Conservation (phyloP, 306 rosid species). For the Vicia faba region DNA sequence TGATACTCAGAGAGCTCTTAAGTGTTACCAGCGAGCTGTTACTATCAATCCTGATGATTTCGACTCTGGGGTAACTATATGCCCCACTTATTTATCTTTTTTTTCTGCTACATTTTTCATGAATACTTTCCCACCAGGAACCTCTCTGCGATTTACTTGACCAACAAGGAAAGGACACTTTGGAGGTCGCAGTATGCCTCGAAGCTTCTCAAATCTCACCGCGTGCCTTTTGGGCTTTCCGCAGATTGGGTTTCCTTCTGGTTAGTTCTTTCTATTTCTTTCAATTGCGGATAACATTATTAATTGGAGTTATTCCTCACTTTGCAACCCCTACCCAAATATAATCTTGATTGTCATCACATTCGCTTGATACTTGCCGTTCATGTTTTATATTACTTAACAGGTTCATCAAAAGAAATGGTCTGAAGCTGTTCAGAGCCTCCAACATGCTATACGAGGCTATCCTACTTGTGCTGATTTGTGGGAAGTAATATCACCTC, state of each 20-base stretch:
- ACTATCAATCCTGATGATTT: conserved; percentile 67
- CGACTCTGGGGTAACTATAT: conserved; percentile 54
- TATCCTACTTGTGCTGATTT: conserved; percentile 72
- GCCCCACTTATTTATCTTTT: background rate
- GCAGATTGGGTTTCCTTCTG: conserved; percentile 86
- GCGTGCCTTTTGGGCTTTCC: conserved; percentile 89
- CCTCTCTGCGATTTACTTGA: conserved; percentile 77
- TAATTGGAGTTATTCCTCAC: no score
- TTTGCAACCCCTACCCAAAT: no score
- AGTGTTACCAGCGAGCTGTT: conserved; percentile 85
- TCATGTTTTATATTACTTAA: conserved; percentile 23
- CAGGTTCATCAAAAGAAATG: conserved; percentile 68
- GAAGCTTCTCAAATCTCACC: conserved; percentile 78
- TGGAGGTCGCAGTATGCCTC: conserved; percentile 70
- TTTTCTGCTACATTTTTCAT: background rate
- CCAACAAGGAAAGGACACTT: conserved; percentile 61
- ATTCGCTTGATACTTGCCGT: no score
- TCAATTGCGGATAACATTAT: no score
- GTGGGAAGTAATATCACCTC: conserved; percentile 72
- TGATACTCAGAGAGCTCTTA: conserved; percentile 65
- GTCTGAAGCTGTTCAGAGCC: conserved; percentile 81
- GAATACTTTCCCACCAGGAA: conserved; percentile 43
- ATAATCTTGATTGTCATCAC: no score
- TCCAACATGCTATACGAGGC: conserved; percentile 91
- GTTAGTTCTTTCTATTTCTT: conserved; percentile 34